phyloP scores from a whole-genome alignment of 345 rosid genomes.

The Eutrema heterophyllum region DNA sequence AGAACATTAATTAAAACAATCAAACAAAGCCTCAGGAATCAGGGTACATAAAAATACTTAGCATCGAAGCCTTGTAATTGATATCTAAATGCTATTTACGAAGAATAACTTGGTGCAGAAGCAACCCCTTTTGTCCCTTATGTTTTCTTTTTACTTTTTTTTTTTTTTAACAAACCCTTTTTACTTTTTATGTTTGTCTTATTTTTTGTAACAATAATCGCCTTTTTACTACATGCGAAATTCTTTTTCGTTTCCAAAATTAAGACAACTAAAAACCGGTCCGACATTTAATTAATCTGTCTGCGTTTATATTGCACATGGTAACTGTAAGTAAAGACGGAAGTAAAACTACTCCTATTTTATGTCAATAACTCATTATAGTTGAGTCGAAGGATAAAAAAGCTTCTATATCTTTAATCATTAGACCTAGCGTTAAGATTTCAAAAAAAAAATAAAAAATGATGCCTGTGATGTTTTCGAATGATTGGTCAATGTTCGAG shows the following conservation, averaged over 20 bases:
- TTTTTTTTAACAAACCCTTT: not conserved
- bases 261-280: not conserved
- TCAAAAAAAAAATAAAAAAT: not conserved
- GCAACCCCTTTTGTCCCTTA: slow-evolving; percentile 20
- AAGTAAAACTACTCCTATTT: not conserved
- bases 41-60: slow-evolving; percentile 13
- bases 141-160: slow-evolving; percentile 12
- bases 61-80: slow-evolving; percentile 16
- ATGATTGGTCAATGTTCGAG: not conserved
- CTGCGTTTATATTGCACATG: not conserved
- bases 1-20: not conserved
- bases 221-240: slow-evolving; percentile 5
- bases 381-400: not conserved
- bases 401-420: not conserved
- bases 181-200: not conserved
- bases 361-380: not conserved
- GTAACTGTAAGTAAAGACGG: not conserved
- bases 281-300: not conserved
- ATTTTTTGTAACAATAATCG: not conserved
- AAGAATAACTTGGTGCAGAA: slow-evolving; percentile 28
- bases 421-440: not conserved
- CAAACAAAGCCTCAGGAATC: not conserved
- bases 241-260: slow-evolving; percentile 2
- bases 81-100: not conserved
- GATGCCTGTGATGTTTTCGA: not conserved